Conservation (phyloP, 176 grass and related monocot species). For the Hordeum marinum region DNA sequence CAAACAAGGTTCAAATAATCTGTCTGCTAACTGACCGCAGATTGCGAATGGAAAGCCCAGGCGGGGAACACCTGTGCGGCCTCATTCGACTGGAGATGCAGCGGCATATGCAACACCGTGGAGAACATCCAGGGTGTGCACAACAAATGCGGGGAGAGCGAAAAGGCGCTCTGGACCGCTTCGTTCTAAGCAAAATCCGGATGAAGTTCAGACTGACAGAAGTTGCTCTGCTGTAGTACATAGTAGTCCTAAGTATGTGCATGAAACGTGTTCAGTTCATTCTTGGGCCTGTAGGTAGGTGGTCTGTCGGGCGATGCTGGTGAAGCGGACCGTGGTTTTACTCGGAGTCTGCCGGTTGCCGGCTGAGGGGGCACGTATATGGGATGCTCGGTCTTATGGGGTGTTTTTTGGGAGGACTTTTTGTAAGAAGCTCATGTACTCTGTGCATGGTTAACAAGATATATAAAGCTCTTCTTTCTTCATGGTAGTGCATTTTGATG, state of each 20-base stretch:
- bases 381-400: neutral
- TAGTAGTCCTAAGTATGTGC: slow-evolving; percentile 21
- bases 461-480: neutral
- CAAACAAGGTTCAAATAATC: neutral
- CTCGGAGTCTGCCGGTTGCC: slow-evolving; percentile 38
- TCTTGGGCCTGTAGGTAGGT: slow-evolving; percentile 21
- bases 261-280: slow-evolving; percentile 26
- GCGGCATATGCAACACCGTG: slow-evolving; percentile 78
- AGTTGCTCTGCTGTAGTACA: neutral
- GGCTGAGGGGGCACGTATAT: neutral
- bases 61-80: slow-evolving; percentile 69
- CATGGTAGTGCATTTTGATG: neutral
- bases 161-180: slow-evolving; percentile 39
- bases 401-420: neutral
- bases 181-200: slow-evolving; percentile 33
- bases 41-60: slow-evolving; percentile 93
- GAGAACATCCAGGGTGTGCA: slow-evolving; percentile 77
- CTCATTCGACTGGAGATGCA: slow-evolving; percentile 88
- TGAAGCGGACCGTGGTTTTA: slow-evolving; percentile 29
- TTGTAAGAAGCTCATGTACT: neutral
- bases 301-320: neutral
- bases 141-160: slow-evolving; percentile 61
- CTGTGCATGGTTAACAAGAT: neutral
- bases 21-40: slow-evolving; percentile 22
- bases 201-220: neutral